A percentile compares a stretch with the other conserved stretches of the same genome.
These are phyloP conservation scores for Gynostemma pentaphyllum DNA, from an alignment of 306 rosid species.

Conservation along the genomic window DNA sequence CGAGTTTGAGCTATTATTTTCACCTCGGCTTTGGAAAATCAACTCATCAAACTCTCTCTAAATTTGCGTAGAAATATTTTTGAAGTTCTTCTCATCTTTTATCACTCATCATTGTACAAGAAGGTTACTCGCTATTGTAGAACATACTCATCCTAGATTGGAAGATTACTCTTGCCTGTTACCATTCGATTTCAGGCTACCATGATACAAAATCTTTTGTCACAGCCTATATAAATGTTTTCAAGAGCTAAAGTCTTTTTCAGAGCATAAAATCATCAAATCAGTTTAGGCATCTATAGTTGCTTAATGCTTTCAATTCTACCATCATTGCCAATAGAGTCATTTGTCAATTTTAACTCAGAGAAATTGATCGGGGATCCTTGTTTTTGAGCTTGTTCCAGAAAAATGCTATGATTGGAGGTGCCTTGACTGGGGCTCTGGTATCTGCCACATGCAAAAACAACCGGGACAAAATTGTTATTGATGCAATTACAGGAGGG, in stretches of 20 bases:
- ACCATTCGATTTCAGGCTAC: background rate
- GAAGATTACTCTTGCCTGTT: background rate
- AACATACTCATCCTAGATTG: background rate
- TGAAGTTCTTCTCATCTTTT: background rate
- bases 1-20: background rate
- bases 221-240: background rate
- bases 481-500: slow-evolving; percentile 77
- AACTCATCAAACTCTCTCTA: background rate
- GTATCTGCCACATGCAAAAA: slow-evolving; percentile 37
- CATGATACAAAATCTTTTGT: background rate
- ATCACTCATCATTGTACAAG: background rate
- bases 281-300: background rate
- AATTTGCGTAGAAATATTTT: background rate
- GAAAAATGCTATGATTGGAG: slow-evolving; percentile 94
- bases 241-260: background rate
- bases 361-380: slow-evolving; percentile 1
- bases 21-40: background rate
- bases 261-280: background rate
- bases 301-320: background rate
- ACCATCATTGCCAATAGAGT: background rate
- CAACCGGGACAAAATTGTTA: slow-evolving; percentile 36
- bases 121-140: background rate
- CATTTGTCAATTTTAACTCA: background rate
- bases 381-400: slow-evolving; percentile 24
- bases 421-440: slow-evolving; percentile 75